Conservation (phyloP, 1,139 yeast species). For the Suhomyces coccinellae region DNA sequence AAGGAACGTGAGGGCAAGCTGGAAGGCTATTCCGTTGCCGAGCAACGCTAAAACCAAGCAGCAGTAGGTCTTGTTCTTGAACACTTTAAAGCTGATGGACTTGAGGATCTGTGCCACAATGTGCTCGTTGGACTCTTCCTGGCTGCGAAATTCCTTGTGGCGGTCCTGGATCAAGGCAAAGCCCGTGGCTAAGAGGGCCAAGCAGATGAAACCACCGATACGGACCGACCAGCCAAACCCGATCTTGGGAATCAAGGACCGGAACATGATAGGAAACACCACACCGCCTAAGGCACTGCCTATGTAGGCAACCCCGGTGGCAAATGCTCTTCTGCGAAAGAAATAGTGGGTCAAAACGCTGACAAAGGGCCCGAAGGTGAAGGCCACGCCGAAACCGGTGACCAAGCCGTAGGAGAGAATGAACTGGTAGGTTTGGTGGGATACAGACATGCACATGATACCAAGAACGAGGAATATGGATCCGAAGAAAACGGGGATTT, state of each 20-base stretch:
- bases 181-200: constrained; percentile 19
- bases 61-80: constrained; percentile 27
- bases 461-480: constrained; percentile 22
- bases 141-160: constrained; percentile 19
- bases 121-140: not conserved
- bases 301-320: constrained; percentile 27
- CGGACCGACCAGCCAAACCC: constrained; percentile 35
- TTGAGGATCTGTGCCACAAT: constrained; percentile 19
- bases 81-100: constrained; percentile 29
- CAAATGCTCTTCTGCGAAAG: constrained; percentile 23
- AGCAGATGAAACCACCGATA: constrained; percentile 25
- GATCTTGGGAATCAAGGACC: constrained; percentile 23
- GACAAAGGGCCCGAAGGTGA: constrained; percentile 28
- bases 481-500: constrained; percentile 21
- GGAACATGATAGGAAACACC: constrained; percentile 26
- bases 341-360: constrained; percentile 29
- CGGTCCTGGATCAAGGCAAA: constrained; percentile 24
- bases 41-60: constrained; percentile 30
- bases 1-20: constrained; percentile 27
- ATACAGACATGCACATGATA: constrained; percentile 25
- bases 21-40: constrained; percentile 34
- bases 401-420: constrained; percentile 24
- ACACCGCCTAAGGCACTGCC: constrained; percentile 37
- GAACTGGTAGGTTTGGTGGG: constrained; percentile 27
- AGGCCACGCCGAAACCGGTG: constrained; percentile 27